Percentiles rank a stretch among this genome's conserved stretches.
Evolutionary conservation across 257 asterid genomes (phyloP).

Genomic region (Parsonsia alboflavescens): DNA sequence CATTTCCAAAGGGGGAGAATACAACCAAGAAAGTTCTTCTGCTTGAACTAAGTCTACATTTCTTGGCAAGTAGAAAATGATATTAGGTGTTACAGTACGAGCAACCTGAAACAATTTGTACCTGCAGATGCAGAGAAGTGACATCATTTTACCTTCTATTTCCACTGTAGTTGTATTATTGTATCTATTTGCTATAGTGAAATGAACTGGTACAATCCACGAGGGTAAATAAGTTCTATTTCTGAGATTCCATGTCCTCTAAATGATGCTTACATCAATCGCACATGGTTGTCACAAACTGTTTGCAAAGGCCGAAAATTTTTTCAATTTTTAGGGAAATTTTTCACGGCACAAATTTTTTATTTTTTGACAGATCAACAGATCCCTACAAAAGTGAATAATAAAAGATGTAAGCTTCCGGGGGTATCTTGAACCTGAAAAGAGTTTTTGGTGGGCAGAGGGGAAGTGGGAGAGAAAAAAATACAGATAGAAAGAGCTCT

Average conservation of each 20-base stretch:
- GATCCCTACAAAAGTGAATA: not conserved
- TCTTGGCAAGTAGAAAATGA: constrained; percentile 74
- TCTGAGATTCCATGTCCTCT: not conserved
- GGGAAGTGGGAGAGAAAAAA: not conserved
- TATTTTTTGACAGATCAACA: not conserved
- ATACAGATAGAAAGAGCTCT: not conserved
- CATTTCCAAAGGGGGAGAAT: constrained; percentile 67
- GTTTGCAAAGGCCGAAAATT: not conserved
- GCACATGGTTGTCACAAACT: not conserved
- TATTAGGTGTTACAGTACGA: constrained; percentile 59
- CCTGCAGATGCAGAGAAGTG: constrained; percentile 35
- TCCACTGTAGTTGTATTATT: not conserved
- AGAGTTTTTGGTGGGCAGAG: not conserved
- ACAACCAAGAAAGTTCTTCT: constrained; percentile 67
- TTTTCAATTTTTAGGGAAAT: too few relatives aligned
- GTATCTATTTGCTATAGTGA: not conserved
- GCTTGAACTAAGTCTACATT: constrained; percentile 59
- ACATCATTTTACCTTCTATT: not conserved
- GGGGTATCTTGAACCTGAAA: not conserved
- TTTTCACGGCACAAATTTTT: not conserved
- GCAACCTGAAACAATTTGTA: constrained; percentile 63
- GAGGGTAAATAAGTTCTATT: not conserved
- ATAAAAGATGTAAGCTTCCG: not conserved
- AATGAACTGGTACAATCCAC: not conserved
- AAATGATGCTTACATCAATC: not conserved